Base-by-base conservation (phyloP, 352 stramenopile species). In the Pythium insidiosum region DNA sequence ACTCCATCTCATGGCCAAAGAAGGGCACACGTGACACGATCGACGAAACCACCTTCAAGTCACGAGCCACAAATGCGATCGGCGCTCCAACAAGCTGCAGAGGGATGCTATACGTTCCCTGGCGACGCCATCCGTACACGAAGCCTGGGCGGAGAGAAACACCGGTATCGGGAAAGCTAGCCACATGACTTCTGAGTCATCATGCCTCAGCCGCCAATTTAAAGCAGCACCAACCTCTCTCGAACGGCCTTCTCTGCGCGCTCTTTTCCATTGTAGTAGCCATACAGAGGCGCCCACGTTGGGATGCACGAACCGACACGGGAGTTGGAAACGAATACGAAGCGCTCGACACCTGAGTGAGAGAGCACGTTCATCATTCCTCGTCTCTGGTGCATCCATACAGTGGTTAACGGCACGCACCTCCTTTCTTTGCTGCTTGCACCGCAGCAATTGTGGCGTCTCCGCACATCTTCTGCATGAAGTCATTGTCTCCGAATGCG, bases 301-400 rank as follows among this genome's bases (percentile, higher is more conserved):
- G 79, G 77, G 25, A 89, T 46, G 37, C 77, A 70, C 20, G 72
- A 76, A 20, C 80, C 84, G 6, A 96, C 87, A 38, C 86, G 78
- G n/a, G 87, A 92, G 46, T 92, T 94, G n/a, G 83, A 95, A 20
- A 96, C 68, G 45, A 95, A 95, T 30, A 94, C 87, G 57, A 95
- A 95, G 18, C 76, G 72, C 52, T 92, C 66, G 0, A 50, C 74
- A 5, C 64, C 67, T 77, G 31, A 23, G 19, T 33, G 9, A 15
- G n/a, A n/a, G n/a, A n/a, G n/a, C n/a, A n/a, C n/a, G n/a, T n/a
- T n/a, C n/a, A n/a, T n/a, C n/a, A n/a, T n/a, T n/a, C n/a, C n/a
- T n/a, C n/a, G n/a, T n/a, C n/a, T n/a, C n/a, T n/a, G n/a, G n/a
- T n/a, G n/a, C n/a, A n/a, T n/a, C n/a, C n/a, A n/a, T n/a, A n/a